These are phyloP conservation scores for Fraxinus americana DNA, from an alignment of 257 asterid species.

Conservation along the genomic window DNA sequence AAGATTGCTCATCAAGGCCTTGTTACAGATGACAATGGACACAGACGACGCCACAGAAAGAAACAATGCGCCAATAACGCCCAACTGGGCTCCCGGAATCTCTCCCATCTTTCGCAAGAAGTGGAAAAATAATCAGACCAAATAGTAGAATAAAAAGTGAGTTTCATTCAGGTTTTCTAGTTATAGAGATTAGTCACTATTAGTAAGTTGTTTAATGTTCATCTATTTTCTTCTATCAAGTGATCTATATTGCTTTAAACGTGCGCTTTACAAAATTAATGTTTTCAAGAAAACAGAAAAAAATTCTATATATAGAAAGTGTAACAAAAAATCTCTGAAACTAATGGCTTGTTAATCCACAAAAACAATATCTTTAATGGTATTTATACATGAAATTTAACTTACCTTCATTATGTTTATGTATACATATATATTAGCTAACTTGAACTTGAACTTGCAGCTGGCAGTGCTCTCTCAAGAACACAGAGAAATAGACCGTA, in stretches of 20 bases:
- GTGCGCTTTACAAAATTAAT: background rate
- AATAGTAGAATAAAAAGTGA: background rate
- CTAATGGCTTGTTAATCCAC: background rate
- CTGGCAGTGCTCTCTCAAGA: background rate
- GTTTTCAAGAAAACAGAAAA: background rate
- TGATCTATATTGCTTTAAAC: background rate
- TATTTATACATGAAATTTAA: background rate
- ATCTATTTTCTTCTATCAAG: background rate
- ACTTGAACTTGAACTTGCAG: background rate
- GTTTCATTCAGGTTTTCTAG: background rate
- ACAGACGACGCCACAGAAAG: conserved; percentile 92
- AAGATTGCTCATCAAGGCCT: conserved; percentile 91
- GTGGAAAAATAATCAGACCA: background rate
- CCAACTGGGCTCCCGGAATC: conserved; percentile 69
- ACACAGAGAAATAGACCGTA: background rate
- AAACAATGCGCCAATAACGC: conserved; percentile 74
- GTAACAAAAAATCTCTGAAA: background rate
- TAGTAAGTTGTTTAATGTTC: background rate
- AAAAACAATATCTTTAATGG: background rate
- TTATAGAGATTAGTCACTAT: background rate
- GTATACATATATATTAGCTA: background rate
- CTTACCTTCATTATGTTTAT: background rate
- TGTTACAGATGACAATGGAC: conserved; percentile 88
- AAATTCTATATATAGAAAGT: background rate
- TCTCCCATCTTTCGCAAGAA: conserved; percentile 65